Percentiles rank a stretch among this genome's conserved stretches.
These are phyloP conservation scores for Zostera marina DNA, from an alignment of 116 monocot species.

Conservation along the genomic window DNA sequence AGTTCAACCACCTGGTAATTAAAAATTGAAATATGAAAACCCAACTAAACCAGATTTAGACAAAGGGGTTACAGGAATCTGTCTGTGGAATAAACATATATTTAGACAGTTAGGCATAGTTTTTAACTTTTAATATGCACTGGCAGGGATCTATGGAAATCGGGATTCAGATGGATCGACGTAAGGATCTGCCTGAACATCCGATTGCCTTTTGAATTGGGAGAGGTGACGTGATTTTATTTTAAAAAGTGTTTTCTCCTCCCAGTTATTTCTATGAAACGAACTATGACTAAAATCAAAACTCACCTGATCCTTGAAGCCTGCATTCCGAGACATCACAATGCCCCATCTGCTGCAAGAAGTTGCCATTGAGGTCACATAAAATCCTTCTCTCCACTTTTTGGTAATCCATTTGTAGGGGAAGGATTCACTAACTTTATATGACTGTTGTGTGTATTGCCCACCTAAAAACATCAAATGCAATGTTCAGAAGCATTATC, in stretches of 20 bases:
- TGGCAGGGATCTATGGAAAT: too few relatives aligned
- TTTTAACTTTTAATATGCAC: too few relatives aligned
- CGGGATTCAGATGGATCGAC: too few relatives aligned
- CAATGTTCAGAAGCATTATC: slow-evolving; percentile 1
- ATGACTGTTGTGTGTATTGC: slow-evolving; percentile 83
- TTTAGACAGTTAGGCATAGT: too few relatives aligned
- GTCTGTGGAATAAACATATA: neutral
- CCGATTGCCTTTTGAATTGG: too few relatives aligned
- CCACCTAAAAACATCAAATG: slow-evolving; percentile 29
- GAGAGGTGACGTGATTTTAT: too few relatives aligned
- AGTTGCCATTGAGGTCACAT: slow-evolving; percentile 95
- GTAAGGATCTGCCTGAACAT: too few relatives aligned
- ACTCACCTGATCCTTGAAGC: slow-evolving; percentile 67
- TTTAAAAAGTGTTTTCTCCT: too few relatives aligned
- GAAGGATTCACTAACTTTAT: slow-evolving; percentile 94
- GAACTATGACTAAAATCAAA: neutral
- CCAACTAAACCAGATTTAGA: neutral
- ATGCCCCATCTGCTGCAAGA: slow-evolving; percentile 79
- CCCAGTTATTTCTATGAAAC: too few relatives aligned
- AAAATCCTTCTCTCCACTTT: slow-evolving; percentile 92
- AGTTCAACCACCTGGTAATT: slow-evolving; percentile 72
- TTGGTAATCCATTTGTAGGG: slow-evolving; percentile 99
- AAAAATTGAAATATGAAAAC: neutral
- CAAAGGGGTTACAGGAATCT: too few relatives aligned
- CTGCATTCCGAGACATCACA: slow-evolving; percentile 90